phyloP scores from a whole-genome alignment of 192 early-diverging fungal species.

The Haplosporangium gracile region DNA sequence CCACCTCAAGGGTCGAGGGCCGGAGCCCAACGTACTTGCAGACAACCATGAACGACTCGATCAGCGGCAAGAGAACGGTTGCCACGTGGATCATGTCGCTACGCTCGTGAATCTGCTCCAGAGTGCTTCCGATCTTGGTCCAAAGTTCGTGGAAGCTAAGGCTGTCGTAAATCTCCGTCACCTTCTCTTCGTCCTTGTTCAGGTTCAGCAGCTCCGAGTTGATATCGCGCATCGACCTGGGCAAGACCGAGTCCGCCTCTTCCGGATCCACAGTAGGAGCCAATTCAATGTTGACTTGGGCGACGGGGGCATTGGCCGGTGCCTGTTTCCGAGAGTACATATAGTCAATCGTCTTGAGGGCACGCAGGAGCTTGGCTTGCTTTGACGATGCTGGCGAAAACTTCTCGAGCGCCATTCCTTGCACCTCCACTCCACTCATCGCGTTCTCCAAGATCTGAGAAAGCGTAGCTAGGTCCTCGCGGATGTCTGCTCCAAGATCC shows the following conservation, averaged over 20 bases:
- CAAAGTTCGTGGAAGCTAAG: slow-evolving; percentile 78
- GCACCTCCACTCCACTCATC: slow-evolving; percentile 76
- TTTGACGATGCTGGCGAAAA: slow-evolving; percentile 88
- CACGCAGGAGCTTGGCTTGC: slow-evolving; percentile 92
- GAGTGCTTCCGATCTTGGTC: slow-evolving; percentile 80
- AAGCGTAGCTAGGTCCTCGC: slow-evolving; percentile 80
- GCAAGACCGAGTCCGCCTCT: slow-evolving; percentile 45
- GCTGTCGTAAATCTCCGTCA: slow-evolving; percentile 63
- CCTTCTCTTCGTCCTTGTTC: slow-evolving; percentile 64
- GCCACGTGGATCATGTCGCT: slow-evolving; percentile 90
- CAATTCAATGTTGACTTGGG: slow-evolving; percentile 56
- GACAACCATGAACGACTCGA: slow-evolving; percentile 99
- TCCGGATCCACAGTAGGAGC: slow-evolving; percentile 60
- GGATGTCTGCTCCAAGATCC: slow-evolving; percentile 73
- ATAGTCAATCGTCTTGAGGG: slow-evolving; percentile 96
- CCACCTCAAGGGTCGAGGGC: slow-evolving; percentile 55
- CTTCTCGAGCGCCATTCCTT: slow-evolving; percentile 77
- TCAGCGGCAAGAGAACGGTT: slow-evolving; percentile 93
- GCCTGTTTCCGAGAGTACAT: slow-evolving; percentile 71
- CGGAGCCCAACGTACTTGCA: slow-evolving; percentile 83
- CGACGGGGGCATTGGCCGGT: slow-evolving; percentile 46
- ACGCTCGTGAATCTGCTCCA: slow-evolving; percentile 80
- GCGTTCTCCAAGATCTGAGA: slow-evolving; percentile 66
- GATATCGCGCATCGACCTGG: slow-evolving; percentile 61
- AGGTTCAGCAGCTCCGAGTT: slow-evolving; percentile 28